Evolutionary conservation across 1,139 yeast genomes (phyloP).

Genomic region (Candida neerlandica): DNA sequence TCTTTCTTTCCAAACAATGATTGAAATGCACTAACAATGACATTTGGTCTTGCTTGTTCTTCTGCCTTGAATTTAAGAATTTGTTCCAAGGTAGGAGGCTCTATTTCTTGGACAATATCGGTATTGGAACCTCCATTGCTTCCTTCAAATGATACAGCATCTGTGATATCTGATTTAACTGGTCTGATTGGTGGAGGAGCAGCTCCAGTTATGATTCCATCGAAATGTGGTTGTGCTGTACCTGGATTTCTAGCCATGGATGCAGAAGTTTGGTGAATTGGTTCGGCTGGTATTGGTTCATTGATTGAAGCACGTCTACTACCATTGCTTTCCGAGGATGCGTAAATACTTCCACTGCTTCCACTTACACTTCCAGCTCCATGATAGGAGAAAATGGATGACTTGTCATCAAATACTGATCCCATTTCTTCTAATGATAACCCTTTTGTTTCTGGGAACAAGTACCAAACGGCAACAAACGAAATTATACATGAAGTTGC

Average conservation of each 20-base stretch:
- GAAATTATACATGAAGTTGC: slow-evolving; percentile 76
- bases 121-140: slow-evolving; percentile 21
- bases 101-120: slow-evolving; percentile 38
- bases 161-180: slow-evolving; percentile 16
- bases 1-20: slow-evolving; percentile 6
- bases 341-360: slow-evolving; percentile 9
- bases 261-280: slow-evolving; percentile 37
- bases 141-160: slow-evolving; percentile 25
- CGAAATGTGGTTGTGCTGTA: slow-evolving; percentile 28
- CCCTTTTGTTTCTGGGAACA: slow-evolving; percentile 60
- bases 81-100: slow-evolving; percentile 41
- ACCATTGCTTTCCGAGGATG: slow-evolving; percentile 21
- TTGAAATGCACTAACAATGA: slow-evolving; percentile 2
- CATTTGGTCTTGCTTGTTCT: slow-evolving; percentile 16
- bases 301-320: slow-evolving; percentile 23
- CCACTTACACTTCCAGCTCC: slow-evolving; percentile 25
- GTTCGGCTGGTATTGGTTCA: slow-evolving; percentile 16
- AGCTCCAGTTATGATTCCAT: slow-evolving; percentile 13
- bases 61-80: slow-evolving; percentile 31
- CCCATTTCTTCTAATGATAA: slow-evolving; percentile 58
- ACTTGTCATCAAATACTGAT: slow-evolving; percentile 49
- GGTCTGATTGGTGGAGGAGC: slow-evolving; percentile 21
- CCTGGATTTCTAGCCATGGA: slow-evolving; percentile 44
- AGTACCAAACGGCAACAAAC: slow-evolving; percentile 51
- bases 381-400: slow-evolving; percentile 49